phyloP scores from a whole-genome alignment of 2,329 filamentous ascomycete genomes.

The Diaporthe sp. region DNA sequence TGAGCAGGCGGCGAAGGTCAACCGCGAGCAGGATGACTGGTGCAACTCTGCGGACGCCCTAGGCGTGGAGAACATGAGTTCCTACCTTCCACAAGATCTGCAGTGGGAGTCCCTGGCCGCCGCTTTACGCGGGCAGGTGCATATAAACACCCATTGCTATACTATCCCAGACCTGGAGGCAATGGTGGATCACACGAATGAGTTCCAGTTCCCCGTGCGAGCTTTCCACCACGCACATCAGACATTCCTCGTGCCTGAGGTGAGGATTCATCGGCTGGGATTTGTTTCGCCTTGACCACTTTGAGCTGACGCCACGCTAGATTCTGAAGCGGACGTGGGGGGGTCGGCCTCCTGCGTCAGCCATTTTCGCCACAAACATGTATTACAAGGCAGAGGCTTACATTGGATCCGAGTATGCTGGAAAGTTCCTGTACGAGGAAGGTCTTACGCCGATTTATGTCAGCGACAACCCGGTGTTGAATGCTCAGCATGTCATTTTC shows the following conservation, averaged over 20 bases:
- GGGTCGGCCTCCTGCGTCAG: conserved; percentile 63
- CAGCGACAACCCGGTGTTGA: conserved; percentile 77
- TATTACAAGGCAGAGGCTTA: conserved; percentile 78
- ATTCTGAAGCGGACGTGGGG: conserved; percentile 68
- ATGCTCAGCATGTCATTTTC: conserved; percentile 76
- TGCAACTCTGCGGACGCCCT: conserved; percentile 64
- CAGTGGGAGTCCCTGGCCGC: conserved; percentile 72
- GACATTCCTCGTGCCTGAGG: conserved; percentile 73
- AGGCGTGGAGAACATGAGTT: conserved; percentile 61
- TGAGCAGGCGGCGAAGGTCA: conserved; percentile 67
- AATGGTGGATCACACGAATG: conserved; percentile 76
- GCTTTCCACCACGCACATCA: conserved; percentile 79
- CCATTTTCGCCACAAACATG: conserved; percentile 79
- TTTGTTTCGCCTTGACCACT: too few species aligned
- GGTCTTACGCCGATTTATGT: conserved; percentile 75
- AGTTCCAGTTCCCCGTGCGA: conserved; percentile 74
- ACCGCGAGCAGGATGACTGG: conserved; percentile 75
- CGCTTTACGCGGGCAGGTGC: conserved; percentile 73
- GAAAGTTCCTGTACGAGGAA: conserved; percentile 72
- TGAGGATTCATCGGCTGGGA: conserved; percentile 41
- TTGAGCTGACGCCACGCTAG: conserved; percentile 38
- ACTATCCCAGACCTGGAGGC: conserved; percentile 73
- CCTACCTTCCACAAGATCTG: conserved; percentile 71
- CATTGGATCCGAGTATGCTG: conserved; percentile 72
- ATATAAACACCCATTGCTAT: conserved; percentile 79